Evolutionary conservation across 2,329 filamentous ascomycete species (phyloP), one percentile per base, ranked within the genome.

Genomic region (Sclerotinia nivalis): DNA sequence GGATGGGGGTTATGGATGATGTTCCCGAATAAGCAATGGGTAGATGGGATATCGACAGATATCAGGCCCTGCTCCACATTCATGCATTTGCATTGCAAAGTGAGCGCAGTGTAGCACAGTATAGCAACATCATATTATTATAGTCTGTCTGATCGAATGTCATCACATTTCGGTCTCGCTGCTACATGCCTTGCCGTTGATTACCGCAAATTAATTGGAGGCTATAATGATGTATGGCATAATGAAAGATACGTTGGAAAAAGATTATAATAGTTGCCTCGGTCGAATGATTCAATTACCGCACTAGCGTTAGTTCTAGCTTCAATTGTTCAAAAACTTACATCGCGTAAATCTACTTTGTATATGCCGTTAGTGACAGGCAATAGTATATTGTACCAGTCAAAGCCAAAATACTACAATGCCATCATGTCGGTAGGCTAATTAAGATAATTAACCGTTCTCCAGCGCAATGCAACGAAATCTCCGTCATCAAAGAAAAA

Each of bases 21-120:
- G 40, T 45, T 58, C 45, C 65, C 65, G 20, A 25, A 49, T 28
- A 45, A 47, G 56, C 43, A 67, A 67, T 49, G 34, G 12, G 47
- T 40, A 52, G 45, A 64, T 40, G 61, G 22, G 60, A 64, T 50
- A 64, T 50, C 60, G 60, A 62, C n/a, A 50, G 31, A 62, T 25
- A 50, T 62, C 60, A 45, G 60, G 60, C 60, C 60, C 31, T 50
- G 60, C 45, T 61, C 50, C 45, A 50, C 45, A 37, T 64, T 64
- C 60, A 64, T 64, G 45, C 60, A 64, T 50, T 62, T 50, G 45
- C 60, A 49, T 62, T 50, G 60, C 45, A 64, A 20, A 50, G 60
- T 64, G 45, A 50, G 60, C 49, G 45, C 28, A 62, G 45, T 22
- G 60, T 62, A 50, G 60, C 47, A 45, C 45, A 49, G 55, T 58